These are phyloP conservation scores for Serendipita sp. DNA, from an alignment of 768 basidiomycete species.

Conservation along the genomic window DNA sequence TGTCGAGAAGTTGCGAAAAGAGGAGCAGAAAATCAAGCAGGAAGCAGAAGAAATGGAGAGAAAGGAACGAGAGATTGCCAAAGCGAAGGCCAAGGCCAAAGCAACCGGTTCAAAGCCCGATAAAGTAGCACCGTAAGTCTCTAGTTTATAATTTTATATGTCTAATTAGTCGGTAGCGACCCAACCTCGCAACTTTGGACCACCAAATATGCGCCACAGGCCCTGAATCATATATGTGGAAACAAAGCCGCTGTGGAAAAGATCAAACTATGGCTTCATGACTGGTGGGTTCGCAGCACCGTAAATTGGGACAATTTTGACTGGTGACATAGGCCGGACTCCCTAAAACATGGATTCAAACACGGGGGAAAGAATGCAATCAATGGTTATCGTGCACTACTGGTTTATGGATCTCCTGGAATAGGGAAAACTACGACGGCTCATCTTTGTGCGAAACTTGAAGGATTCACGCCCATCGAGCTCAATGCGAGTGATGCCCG, in stretches of 20 bases:
- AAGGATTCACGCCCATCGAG: conserved; percentile 84
- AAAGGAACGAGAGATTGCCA: conserved; percentile 41
- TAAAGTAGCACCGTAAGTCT: conserved; percentile 13
- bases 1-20: conserved; percentile 64
- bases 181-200: conserved; percentile 72
- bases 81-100: conserved; percentile 16
- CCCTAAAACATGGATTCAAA: conserved; percentile 64
- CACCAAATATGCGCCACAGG: conserved; percentile 80
- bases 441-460: conserved; percentile 80
- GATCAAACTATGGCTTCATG: conserved; percentile 67
- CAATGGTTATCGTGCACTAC: conserved; percentile 71
- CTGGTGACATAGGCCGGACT: conserved; percentile 43
- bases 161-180: conserved; percentile 27
- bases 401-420: conserved; percentile 89
- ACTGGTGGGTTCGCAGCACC: conserved; percentile 43
- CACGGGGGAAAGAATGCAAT: conserved; percentile 85
- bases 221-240: conserved; percentile 81
- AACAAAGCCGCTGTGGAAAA: conserved; percentile 90
- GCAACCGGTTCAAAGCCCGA: conserved; percentile 12
- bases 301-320: background rate
- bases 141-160: conserved; percentile 12
- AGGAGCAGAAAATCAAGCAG: conserved; percentile 54
- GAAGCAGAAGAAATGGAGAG: conserved; percentile 67
- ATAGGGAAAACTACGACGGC: conserved; percentile 97
- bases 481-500: conserved; percentile 90